A percentile compares a stretch with the other conserved stretches of the same genome.
Evolutionary conservation across 352 stramenopile species (phyloP).

Genomic region (Pythium brassicae): DNA sequence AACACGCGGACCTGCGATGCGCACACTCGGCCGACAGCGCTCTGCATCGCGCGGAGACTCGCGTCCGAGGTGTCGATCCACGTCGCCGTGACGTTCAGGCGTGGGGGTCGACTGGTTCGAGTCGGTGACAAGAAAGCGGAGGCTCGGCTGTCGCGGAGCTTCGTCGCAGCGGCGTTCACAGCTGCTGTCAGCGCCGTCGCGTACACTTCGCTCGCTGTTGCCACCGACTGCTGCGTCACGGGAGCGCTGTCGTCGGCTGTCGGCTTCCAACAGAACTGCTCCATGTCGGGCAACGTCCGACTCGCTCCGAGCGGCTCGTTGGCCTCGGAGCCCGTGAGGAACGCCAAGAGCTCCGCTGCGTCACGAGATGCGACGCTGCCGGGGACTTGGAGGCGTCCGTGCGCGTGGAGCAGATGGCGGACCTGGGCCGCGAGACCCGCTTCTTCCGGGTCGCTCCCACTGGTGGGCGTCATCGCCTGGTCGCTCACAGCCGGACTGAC

Average conservation of each 20-base stretch:
- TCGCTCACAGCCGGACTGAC: background rate
- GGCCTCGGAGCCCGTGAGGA: background rate
- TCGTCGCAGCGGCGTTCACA: background rate
- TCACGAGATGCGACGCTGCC: background rate
- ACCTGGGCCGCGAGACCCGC: constrained; percentile 8
- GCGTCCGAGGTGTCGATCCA: constrained; percentile 12
- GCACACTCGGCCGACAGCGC: constrained; percentile 1
- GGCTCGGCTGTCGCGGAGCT: background rate
- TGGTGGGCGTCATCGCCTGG: background rate
- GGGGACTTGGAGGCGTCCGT: constrained; percentile 1
- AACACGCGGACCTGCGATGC: background rate
- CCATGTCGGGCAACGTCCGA: background rate
- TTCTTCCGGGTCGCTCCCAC: background rate
- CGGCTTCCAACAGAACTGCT: constrained; percentile 3
- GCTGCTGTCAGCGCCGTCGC: background rate
- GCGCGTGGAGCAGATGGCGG: constrained; percentile 3
- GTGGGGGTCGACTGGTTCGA: background rate
- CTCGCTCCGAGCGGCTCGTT: background rate
- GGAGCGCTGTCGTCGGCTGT: background rate
- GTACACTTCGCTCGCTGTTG: constrained; percentile 4
- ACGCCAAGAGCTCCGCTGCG: constrained; percentile 5
- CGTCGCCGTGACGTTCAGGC: background rate
- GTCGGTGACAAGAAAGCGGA: background rate
- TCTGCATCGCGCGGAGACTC: constrained; percentile 2
- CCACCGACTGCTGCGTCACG: background rate